A percentile compares a stretch with the other conserved stretches of the same genome.
These are phyloP conservation scores for Trichophyton rubrum DNA, from an alignment of 2,329 filamentous ascomycete species.

Conservation along the genomic window DNA sequence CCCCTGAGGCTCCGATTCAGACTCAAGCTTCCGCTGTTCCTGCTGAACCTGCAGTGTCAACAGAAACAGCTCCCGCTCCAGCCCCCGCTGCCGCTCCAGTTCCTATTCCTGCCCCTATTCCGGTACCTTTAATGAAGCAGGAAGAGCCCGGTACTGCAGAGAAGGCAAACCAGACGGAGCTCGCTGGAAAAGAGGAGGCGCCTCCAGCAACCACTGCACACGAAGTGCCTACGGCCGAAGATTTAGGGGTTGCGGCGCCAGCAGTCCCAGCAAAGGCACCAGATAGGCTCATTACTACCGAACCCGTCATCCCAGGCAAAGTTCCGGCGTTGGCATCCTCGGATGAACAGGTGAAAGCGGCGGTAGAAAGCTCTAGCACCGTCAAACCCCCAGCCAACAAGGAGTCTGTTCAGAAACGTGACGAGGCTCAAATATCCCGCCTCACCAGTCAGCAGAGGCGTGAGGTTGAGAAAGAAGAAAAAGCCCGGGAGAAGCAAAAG, in stretches of 20 bases:
- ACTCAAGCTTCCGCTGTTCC: background rate
- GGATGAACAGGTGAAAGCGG: background rate
- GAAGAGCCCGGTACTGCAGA: background rate
- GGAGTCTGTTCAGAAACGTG: background rate
- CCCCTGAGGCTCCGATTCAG: background rate
- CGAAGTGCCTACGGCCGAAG: background rate
- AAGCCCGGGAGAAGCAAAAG: background rate
- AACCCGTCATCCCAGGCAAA: background rate
- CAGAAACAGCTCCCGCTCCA: background rate
- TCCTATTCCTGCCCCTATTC: background rate
- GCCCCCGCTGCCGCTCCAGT: background rate
- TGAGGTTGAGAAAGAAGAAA: conserved; percentile 1
- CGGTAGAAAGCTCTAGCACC: background rate
- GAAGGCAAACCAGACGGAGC: background rate
- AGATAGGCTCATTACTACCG: background rate
- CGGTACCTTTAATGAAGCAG: background rate
- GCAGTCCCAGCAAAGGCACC: background rate
- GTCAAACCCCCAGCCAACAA: background rate
- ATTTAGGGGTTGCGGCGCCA: background rate
- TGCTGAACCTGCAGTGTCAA: background rate
- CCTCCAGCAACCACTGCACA: background rate
- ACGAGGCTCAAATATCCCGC: background rate
- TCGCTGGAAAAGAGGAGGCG: background rate
- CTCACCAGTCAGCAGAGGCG: background rate
- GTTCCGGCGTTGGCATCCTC: background rate